These are phyloP conservation scores for Eimeria necatrix DNA, from an alignment of 169 alveolate species.

Conservation along the genomic window DNA sequence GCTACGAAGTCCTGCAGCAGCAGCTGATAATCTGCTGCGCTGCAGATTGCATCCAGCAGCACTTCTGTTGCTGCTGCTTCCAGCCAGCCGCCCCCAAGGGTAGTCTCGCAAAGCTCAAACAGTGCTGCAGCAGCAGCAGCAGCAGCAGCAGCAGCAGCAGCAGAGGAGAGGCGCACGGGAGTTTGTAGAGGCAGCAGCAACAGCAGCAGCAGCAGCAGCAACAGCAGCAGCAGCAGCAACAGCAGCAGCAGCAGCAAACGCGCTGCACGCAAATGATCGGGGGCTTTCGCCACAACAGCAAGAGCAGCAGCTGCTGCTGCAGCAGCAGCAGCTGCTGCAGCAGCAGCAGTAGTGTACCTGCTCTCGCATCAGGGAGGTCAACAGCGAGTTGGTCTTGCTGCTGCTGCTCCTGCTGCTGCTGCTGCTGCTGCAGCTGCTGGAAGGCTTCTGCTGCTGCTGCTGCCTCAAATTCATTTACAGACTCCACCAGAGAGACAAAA, in stretches of 20 bases:
- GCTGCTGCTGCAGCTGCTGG: not conserved
- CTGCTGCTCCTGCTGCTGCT: not conserved
- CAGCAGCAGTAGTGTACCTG: not conserved
- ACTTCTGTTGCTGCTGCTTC: not conserved
- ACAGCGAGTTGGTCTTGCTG: too few species aligned
- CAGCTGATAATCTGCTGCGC: not conserved
- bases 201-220: too few species aligned
- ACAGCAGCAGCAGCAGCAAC: too few species aligned
- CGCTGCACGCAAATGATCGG: too few species aligned
- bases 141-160: constrained; percentile 14
- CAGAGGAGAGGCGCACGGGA: not conserved
- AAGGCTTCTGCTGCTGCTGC: not conserved
- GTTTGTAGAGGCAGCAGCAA: too few species aligned
- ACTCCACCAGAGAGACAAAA: not conserved
- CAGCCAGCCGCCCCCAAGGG: not conserved
- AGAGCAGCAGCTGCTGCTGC: too few species aligned
- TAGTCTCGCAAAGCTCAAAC: not conserved
- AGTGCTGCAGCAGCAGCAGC: constrained; percentile 11
- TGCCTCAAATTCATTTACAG: too few species aligned
- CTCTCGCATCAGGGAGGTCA: not conserved
- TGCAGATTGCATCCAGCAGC: not conserved
- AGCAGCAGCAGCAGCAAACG: too few species aligned
- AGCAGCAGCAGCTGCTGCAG: too few species aligned
- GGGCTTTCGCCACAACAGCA: too few species aligned
- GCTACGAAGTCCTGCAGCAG: not conserved